Evolutionary conservation across 2,329 filamentous ascomycete genomes (phyloP), one percentile per base, ranked within the genome.

Genomic region (Colletotrichum neosansevieriae): DNA sequence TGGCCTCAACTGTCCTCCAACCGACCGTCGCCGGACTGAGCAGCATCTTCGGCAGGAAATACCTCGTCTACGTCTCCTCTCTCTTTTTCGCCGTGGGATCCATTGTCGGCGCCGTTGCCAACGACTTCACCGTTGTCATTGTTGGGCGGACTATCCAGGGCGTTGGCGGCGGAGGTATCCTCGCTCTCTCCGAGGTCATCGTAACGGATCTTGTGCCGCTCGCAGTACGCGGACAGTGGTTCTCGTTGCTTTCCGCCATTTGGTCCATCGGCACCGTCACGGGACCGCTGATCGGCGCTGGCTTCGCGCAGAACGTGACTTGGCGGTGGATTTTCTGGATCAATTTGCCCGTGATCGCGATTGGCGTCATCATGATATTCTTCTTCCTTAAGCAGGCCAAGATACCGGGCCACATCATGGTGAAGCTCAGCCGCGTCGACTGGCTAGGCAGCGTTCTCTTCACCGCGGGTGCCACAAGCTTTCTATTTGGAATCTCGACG

Each of bases 271-370:
- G 88, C 0, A 87, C 80, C 3, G 84, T 87, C 0, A 77, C 78
- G 15, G 86, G 86, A 0, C 88, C 82, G 6, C 71, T 86, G 24
- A 78, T 85, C 40, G 84, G 88, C 6, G 87, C 86, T 17, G 85
- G 81, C 2, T 86, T 89, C 67, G 80, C 85, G 3, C 80, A 87
- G 63, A 78, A 83, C 49, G 81, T 82, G 1, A 78, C 77, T 1
- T 89, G 88, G 89, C 77, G 85, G 9, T 91, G 88, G 88, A 85
- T 91, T 56, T 90, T 91, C 74, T 92, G 85, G 83, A 82, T 90
- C 72, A 91, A 91, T 71, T 77, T 90, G 2, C 87, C 88, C 2
- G 84, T 90, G 72, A 80, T 84, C 34, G 85, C 78, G 2, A 65
- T 87, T n/a, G 84, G 83, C 3, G 75, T 79, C 15, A 71, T 83